A percentile compares a stretch with the other conserved stretches of the same genome.
Evolutionary conservation across 176 grass and related monocot species (phyloP).

Genomic region (Calamus simplicifolius): DNA sequence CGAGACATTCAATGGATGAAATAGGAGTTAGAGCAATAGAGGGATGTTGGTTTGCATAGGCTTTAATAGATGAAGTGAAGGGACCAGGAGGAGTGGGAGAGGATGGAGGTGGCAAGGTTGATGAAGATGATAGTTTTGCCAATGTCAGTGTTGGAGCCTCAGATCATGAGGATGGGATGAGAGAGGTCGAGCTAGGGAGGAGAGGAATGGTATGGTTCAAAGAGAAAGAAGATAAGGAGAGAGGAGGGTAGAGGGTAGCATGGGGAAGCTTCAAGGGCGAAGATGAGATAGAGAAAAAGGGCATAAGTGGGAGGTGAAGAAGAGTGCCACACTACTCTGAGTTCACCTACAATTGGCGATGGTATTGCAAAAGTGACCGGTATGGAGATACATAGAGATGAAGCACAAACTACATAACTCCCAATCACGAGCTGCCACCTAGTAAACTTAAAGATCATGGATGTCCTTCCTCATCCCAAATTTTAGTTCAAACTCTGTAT

Average conservation of each 20-base stretch:
- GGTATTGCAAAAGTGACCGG: too few relatives aligned
- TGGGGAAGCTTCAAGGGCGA: background rate
- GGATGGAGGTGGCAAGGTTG: constrained; percentile 50
- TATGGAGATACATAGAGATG: too few relatives aligned
- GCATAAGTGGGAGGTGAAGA: constrained; percentile 11
- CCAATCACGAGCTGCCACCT: too few relatives aligned
- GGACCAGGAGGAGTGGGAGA: constrained; percentile 20
- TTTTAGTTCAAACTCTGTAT: too few relatives aligned
- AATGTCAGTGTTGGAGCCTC: constrained; percentile 82
- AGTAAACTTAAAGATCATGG: too few relatives aligned
- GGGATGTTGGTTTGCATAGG: constrained; percentile 83
- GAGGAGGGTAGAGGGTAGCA: background rate
- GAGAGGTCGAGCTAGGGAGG: constrained; percentile 28
- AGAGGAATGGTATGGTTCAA: background rate
- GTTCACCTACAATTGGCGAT: too few relatives aligned
- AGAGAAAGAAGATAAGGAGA: background rate
- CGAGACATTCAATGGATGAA: constrained; percentile 44
- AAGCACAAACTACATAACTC: too few relatives aligned
- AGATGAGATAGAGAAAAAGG: background rate
- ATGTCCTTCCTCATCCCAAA: too few relatives aligned
- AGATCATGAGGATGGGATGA: constrained; percentile 52
- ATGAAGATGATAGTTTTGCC: constrained; percentile 85
- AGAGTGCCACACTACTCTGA: too few relatives aligned
- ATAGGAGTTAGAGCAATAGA: constrained; percentile 54
- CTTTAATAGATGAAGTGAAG: constrained; percentile 57